Percentiles rank a stretch among this genome's conserved stretches.
Evolutionary conservation across 1,139 yeast genomes (phyloP).

Genomic region (Keqinozyma sinolaborantium): DNA sequence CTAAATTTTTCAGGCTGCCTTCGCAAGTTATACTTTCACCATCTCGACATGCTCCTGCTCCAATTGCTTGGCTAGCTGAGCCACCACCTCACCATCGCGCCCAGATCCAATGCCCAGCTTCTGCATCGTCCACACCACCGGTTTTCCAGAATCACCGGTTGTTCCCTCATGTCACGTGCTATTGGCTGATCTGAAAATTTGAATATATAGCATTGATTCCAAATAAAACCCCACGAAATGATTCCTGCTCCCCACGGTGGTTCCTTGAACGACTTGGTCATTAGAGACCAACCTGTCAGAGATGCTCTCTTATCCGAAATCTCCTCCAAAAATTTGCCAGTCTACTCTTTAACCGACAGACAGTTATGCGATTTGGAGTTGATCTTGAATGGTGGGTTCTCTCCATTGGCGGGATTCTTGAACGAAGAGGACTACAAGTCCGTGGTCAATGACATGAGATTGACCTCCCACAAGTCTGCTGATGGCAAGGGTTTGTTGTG

Average conservation of each 20-base stretch:
- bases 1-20: no score
- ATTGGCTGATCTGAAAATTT: constrained; percentile 14
- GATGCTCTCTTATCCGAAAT: constrained; percentile 57
- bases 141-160: constrained; percentile 1
- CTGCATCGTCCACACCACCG: no score
- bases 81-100: no score
- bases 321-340: constrained; percentile 38
- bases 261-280: constrained; percentile 74
- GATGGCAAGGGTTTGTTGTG: constrained; percentile 67
- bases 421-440: constrained; percentile 74
- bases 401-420: constrained; percentile 87
- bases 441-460: constrained; percentile 75
- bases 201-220: background rate
- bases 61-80: no score
- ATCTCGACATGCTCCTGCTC: no score
- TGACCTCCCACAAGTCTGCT: constrained; percentile 42
- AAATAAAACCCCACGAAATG: constrained; percentile 4
- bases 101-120: no score
- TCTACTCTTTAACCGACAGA: constrained; percentile 70
- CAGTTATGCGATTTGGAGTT: constrained; percentile 92
- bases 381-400: constrained; percentile 90
- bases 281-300: constrained; percentile 70
- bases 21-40: no score
- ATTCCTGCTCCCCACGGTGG: constrained; percentile 93
- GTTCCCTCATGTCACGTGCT: constrained; percentile 20